Base-by-base conservation (phyloP, 352 stramenopile species). In the Phytophthora meadii region DNA sequence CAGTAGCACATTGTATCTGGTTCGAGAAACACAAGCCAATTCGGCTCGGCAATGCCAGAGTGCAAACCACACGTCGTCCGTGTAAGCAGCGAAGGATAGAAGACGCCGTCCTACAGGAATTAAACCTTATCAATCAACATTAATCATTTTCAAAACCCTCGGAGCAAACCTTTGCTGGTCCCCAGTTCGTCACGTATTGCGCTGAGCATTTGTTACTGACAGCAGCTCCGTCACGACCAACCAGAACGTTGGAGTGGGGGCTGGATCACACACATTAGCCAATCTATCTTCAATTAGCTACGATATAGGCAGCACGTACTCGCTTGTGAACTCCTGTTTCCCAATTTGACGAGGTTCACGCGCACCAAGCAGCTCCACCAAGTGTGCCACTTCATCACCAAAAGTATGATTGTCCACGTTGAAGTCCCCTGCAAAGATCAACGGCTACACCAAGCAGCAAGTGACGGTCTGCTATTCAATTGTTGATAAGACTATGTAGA, bases 341-440 rank as follows among this genome's bases (percentile, higher is more conserved):
- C 87, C 87, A 5, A 88, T 68, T 40, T 72, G 80, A 15, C 44
- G 54, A 5, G 84, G 84, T 15, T 72, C 68, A 12, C 79, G 68
- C 0, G 84, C 83, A 8, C 74, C 67, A 5, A 95, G 73, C 34
- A 95, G 27, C 8, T 77, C 53, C 1, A 92, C 73, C 14, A 95
- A 24, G 45, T 92, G 56, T 4, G 78, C 68, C 28, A 95, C 87
- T 77, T 95, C 87, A 12, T 77, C 65, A 3, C 68, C 58, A 54
- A 85, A 95, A 28, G 87, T 90, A 47, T 89, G 74, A 54, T 93
- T 93, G 66, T 95, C 87, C 15, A 93, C 84, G 47, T 95, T 95
- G 44, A 95, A 95, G 25, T 95, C 87, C 0, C 84, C 87, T 1
- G 84, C 87, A 65, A 95, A 90, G 22, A 95, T 70, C 49, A 95